Evolutionary conservation across 2,329 filamentous ascomycete species (phyloP).

Genomic region (Conoideocrella luteorostrata): DNA sequence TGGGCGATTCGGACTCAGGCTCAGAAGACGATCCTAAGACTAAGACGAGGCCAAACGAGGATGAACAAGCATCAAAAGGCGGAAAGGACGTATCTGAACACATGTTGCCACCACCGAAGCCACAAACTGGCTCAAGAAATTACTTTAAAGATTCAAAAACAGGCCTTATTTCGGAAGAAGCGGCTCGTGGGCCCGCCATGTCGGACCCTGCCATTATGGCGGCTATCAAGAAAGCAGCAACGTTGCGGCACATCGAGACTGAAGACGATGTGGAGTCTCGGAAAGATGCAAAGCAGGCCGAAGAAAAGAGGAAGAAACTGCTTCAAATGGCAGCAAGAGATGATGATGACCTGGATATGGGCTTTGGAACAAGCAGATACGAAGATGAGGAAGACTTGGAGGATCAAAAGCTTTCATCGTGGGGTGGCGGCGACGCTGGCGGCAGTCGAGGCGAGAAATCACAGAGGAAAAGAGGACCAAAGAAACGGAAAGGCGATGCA

Average conservation of each 20-base stretch:
- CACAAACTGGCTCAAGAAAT: slow-evolving; percentile 40
- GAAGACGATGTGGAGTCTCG: slow-evolving; percentile 28
- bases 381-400: slow-evolving; percentile 85
- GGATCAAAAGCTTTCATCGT: slow-evolving; percentile 59
- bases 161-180: slow-evolving; percentile 46
- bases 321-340: slow-evolving; percentile 70
- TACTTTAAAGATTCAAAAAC: slow-evolving; percentile 58
- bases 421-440: slow-evolving; percentile 50
- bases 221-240: slow-evolving; percentile 77
- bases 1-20: slow-evolving; percentile 41
- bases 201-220: slow-evolving; percentile 74
- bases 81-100: slow-evolving; percentile 12
- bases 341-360: slow-evolving; percentile 86
- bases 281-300: slow-evolving; percentile 46
- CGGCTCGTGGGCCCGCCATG: slow-evolving; percentile 45
- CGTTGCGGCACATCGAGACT: slow-evolving; percentile 45
- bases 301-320: slow-evolving; percentile 67
- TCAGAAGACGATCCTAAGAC: slow-evolving; percentile 36
- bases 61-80: slow-evolving; percentile 10
- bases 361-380: slow-evolving; percentile 81
- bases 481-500: slow-evolving; percentile 71
- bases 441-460: slow-evolving; percentile 34
- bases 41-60: neutral
- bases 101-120: slow-evolving; percentile 43
- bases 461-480: slow-evolving; percentile 63